These are phyloP conservation scores for Amanita polypyramis DNA, from an alignment of 768 basidiomycete species.

Conservation along the genomic window DNA sequence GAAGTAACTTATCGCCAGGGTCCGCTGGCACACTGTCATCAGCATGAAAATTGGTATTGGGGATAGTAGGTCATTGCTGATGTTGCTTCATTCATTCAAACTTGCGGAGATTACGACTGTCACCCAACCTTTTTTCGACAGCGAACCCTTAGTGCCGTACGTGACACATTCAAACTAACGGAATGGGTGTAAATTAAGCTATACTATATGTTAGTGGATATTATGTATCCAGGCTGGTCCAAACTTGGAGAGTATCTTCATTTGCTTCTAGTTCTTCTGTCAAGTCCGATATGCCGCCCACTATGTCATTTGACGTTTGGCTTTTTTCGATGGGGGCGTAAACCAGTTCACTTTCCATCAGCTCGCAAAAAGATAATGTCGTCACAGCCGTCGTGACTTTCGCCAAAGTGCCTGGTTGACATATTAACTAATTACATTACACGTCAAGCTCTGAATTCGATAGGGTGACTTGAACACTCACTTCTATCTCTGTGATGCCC, in stretches of 20 bases:
- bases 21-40: too few species aligned
- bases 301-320: conserved; percentile 27
- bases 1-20: too few species aligned
- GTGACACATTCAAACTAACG: too few species aligned
- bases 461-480: background rate
- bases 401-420: conserved; percentile 28
- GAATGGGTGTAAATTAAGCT: too few species aligned
- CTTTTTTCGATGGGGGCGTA: conserved; percentile 40
- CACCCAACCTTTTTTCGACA: too few species aligned
- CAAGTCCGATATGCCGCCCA: conserved; percentile 30
- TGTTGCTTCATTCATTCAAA: too few species aligned
- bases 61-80: too few species aligned
- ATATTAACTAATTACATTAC: conserved; percentile 28
- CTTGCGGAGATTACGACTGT: too few species aligned
- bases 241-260: conserved; percentile 50
- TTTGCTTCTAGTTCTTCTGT: conserved; percentile 44
- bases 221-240: conserved; percentile 35
- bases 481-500: conserved; percentile 15
- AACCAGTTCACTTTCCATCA: conserved; percentile 39
- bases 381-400: conserved; percentile 26
- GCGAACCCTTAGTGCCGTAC: too few species aligned
- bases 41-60: too few species aligned
- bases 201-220: background rate
- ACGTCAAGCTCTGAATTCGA: background rate
- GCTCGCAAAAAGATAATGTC: conserved; percentile 15